Percentiles rank a stretch among this genome's conserved stretches.
Conservation (phyloP, 257 asterid species). For the Solanum pinnatisectum region DNA sequence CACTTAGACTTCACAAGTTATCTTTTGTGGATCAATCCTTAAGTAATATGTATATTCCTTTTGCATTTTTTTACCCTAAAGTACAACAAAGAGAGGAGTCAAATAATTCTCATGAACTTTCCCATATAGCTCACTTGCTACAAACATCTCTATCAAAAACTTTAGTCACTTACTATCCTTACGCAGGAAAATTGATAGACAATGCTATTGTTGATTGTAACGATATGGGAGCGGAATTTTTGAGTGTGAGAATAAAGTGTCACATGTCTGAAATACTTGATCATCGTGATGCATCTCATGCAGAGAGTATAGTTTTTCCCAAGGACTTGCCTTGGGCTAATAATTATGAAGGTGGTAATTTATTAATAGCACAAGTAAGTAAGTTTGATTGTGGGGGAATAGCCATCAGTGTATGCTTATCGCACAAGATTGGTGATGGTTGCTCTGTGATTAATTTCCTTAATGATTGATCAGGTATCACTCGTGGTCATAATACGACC, state of each 20-base stretch:
- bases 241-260: background rate
- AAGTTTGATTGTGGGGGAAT: background rate
- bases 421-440: background rate
- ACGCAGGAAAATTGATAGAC: background rate
- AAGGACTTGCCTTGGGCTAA: background rate
- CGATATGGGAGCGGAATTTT: background rate
- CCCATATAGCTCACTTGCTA: background rate
- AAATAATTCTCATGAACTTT: background rate
- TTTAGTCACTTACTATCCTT: constrained; percentile 1
- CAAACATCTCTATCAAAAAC: constrained; percentile 4
- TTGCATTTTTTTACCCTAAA: background rate
- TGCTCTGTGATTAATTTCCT: background rate
- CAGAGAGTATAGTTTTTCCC: background rate
- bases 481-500: background rate
- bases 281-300: background rate
- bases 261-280: background rate
- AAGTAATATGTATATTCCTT: background rate
- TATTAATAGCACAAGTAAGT: background rate
- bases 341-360: background rate
- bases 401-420: background rate
- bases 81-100: background rate
- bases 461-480: background rate
- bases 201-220: background rate
- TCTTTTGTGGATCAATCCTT: background rate
- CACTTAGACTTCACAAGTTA: background rate